Conservation (phyloP, 805 yeast species). For the Saturnispora silvae region DNA sequence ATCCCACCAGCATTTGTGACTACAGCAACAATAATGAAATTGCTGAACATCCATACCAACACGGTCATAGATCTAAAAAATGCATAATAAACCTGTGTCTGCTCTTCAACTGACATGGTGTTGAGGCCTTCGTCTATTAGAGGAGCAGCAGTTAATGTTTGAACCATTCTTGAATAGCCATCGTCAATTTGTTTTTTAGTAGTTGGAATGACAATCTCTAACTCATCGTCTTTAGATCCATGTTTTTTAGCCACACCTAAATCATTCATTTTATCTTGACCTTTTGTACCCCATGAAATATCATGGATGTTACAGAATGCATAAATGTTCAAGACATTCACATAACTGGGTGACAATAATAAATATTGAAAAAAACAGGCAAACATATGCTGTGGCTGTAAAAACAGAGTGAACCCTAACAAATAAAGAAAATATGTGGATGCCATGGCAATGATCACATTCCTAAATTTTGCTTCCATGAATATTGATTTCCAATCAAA, state of each 20-base stretch:
- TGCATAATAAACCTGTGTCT: slow-evolving; percentile 76
- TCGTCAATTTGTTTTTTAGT: slow-evolving; percentile 67
- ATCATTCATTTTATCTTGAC: slow-evolving; percentile 60
- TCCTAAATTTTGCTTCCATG: slow-evolving; percentile 66
- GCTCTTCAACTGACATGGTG: slow-evolving; percentile 32
- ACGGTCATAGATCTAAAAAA: slow-evolving; percentile 84
- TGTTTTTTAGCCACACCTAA: slow-evolving; percentile 69
- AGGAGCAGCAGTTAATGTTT: slow-evolving; percentile 36
- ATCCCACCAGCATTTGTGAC: slow-evolving; percentile 82
- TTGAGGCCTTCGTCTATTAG: slow-evolving; percentile 8
- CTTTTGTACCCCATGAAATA: slow-evolving; percentile 96
- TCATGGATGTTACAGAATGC: slow-evolving; percentile 96
- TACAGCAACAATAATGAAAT: slow-evolving; percentile 69
- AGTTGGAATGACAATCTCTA: slow-evolving; percentile 66
- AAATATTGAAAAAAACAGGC: slow-evolving; percentile 81
- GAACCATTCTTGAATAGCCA: slow-evolving; percentile 55
- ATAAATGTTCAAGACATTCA: slow-evolving; percentile 84
- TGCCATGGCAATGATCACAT: slow-evolving; percentile 72
- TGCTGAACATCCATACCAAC: slow-evolving; percentile 79
- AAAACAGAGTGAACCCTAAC: slow-evolving; percentile 64
- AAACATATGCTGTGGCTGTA: slow-evolving; percentile 90
- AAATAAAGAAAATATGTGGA: slow-evolving; percentile 80
- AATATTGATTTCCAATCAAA: slow-evolving; percentile 40
- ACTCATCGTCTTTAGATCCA: slow-evolving; percentile 47
- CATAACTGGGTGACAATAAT: slow-evolving; percentile 76